Conservation (phyloP, 495 filamentous ascomycete genomes). For the Viridothelium virens region DNA sequence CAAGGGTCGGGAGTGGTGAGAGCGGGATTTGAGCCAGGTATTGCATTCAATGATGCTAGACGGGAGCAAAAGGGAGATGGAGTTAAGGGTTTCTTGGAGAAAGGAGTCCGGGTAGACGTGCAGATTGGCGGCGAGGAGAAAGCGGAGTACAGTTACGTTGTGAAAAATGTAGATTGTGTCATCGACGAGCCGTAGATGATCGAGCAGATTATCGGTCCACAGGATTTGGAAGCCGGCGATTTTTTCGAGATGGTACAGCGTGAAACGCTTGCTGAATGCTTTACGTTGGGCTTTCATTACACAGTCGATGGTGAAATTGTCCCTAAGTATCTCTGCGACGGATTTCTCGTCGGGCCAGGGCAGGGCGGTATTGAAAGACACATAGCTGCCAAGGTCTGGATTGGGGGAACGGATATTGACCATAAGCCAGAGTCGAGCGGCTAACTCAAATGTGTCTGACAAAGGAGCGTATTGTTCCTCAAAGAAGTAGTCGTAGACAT, state of each 20-base stretch:
- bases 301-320: not conserved
- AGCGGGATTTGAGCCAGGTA: not conserved
- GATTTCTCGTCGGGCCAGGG: not conserved
- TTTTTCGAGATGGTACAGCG: not conserved
- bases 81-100: not conserved
- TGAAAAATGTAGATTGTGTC: not conserved
- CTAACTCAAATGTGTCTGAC: not conserved
- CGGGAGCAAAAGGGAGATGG: not conserved
- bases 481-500: too few relatives aligned
- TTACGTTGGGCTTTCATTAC: not conserved
- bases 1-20: too few relatives aligned
- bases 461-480: too few relatives aligned
- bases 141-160: not conserved
- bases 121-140: too few relatives aligned
- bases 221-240: conserved; percentile 13
- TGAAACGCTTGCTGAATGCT: not conserved
- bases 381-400: not conserved
- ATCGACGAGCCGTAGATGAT: conserved; percentile 6
- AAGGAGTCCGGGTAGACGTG: not conserved
- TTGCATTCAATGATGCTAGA: not conserved
- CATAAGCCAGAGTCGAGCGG: not conserved
- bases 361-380: not conserved
- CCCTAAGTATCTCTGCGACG: not conserved
- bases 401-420: not conserved
- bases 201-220: conserved; percentile 14